A percentile compares a stretch with the other conserved stretches of the same genome.
These are phyloP conservation scores for Kwoniella sp. DNA, from an alignment of 768 basidiomycete genomes.

Conservation along the genomic window DNA sequence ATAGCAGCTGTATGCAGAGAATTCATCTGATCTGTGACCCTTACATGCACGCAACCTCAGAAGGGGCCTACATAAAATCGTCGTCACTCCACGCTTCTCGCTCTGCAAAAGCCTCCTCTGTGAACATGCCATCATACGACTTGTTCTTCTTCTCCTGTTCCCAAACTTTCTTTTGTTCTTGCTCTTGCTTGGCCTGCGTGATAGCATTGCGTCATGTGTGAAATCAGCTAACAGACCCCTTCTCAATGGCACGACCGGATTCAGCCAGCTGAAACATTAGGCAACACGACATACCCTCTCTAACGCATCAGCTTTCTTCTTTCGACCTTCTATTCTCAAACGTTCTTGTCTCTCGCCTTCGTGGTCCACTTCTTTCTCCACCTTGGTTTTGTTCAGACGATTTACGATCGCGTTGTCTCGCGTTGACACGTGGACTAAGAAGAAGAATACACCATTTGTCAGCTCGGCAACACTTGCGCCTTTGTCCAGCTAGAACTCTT, in stretches of 20 bases:
- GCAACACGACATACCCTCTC: constrained; percentile 68
- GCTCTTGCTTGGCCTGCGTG: constrained; percentile 76
- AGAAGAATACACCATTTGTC: constrained; percentile 2
- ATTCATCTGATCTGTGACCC: no score
- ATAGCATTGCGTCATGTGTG: no score
- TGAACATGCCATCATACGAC: constrained; percentile 82
- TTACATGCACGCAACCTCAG: not conserved
- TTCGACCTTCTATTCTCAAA: constrained; percentile 56
- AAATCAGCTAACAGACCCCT: no score
- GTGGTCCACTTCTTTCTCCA: constrained; percentile 79
- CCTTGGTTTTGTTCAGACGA: constrained; percentile 88
- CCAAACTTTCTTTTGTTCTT: constrained; percentile 70
- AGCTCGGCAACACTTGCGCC: not conserved
- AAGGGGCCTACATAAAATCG: constrained; percentile 51
- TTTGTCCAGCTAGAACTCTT: no score
- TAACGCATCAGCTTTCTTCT: constrained; percentile 69
- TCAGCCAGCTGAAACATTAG: no score
- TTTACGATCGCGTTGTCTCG: constrained; percentile 90
- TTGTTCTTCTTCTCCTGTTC: constrained; percentile 84
- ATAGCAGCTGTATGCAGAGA: no score
- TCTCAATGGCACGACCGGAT: no score
- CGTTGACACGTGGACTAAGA: constrained; percentile 70
- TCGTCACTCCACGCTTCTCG: constrained; percentile 60
- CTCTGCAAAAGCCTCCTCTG: constrained; percentile 57
- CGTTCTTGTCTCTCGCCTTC: constrained; percentile 84